phyloP scores from a whole-genome alignment of 179 eudicot species.

The Patellifolia procumbens region DNA sequence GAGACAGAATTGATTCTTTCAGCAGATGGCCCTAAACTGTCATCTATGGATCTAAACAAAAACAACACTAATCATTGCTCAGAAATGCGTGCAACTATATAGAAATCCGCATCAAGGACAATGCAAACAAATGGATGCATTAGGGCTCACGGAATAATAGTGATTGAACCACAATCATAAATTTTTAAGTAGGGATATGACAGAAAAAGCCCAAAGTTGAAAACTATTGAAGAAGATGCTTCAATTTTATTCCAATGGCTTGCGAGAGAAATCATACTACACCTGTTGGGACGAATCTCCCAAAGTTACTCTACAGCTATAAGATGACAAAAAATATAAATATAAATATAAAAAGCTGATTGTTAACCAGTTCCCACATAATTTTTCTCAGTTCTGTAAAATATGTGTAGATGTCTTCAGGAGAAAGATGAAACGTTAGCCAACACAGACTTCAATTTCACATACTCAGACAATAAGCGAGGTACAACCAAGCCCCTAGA shows the following conservation, averaged over 20 bases:
- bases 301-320: neutral
- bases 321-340: no score
- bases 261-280: neutral
- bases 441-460: neutral
- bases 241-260: neutral
- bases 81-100: neutral
- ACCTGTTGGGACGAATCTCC: neutral
- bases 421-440: neutral
- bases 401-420: neutral
- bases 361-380: neutral
- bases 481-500: neutral
- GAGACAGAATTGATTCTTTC: slow-evolving; percentile 48
- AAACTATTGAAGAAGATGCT: neutral
- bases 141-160: neutral
- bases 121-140: neutral
- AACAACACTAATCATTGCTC: neutral
- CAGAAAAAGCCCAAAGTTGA: neutral
- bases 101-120: neutral
- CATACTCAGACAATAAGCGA: neutral
- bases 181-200: no score
- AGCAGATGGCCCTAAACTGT: slow-evolving; percentile 37
- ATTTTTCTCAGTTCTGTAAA: neutral
- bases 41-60: slow-evolving; percentile 40
- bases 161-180: neutral
- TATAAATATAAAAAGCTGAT: neutral